Percentiles rank a stretch among this genome's conserved stretches.
These are phyloP conservation scores for Cicer pinnatifidum DNA, from an alignment of 306 rosid genomes.

Conservation along the genomic window DNA sequence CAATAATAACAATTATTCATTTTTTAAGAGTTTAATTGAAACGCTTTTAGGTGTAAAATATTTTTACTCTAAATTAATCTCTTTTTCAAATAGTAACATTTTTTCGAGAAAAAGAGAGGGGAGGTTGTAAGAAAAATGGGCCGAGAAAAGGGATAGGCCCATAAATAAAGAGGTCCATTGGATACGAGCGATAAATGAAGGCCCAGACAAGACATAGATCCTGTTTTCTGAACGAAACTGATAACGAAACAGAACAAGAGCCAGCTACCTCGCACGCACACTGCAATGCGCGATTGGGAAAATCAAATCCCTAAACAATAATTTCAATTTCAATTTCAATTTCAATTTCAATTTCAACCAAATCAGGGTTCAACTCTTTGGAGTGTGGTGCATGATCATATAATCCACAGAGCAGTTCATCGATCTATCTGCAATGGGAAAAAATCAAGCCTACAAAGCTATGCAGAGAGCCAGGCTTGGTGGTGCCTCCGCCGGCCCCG, in stretches of 20 bases:
- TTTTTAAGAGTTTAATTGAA: no score
- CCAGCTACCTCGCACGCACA: not conserved
- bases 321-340: not conserved
- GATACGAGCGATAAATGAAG: not conserved
- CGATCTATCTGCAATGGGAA: conserved; percentile 62
- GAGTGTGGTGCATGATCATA: conserved; percentile 36
- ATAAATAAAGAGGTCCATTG: not conserved
- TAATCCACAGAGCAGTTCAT: not conserved
- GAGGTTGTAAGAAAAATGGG: no score
- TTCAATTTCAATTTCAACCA: not conserved
- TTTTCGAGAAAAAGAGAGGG: no score
- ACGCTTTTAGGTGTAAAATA: no score
- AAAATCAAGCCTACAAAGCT: conserved; percentile 98
- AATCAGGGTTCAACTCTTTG: not conserved
- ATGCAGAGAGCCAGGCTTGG: conserved; percentile 96
- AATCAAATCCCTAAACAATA: conserved; percentile 40
- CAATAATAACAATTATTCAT: no score
- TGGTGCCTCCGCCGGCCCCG: conserved; percentile 85
- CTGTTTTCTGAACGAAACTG: conserved; percentile 7
- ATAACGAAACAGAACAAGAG: not conserved
- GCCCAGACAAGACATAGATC: not conserved
- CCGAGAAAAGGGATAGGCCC: not conserved
- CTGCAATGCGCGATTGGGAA: conserved; percentile 38
- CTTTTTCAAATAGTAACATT: no score
- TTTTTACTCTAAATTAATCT: no score